Evolutionary conservation across 495 filamentous ascomycete species (phyloP), one percentile per base, ranked within the genome.

Genomic region (Penicillium chermesinum): DNA sequence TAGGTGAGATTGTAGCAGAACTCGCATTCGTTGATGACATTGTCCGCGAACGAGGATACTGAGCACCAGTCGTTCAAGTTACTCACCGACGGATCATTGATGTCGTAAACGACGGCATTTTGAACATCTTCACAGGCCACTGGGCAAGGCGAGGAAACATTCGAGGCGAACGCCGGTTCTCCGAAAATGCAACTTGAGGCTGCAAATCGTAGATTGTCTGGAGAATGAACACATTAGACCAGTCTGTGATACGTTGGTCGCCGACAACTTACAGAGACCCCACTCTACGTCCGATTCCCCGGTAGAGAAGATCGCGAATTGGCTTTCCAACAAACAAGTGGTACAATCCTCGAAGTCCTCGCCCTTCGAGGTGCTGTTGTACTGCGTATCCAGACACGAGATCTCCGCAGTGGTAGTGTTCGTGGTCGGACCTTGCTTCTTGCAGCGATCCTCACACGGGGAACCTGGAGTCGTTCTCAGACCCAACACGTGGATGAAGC

Each of bases 251-350:
- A 17, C 8, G 35, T 2, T 7, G 6, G 18, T 18, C 17, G 35
- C 22, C 10, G 44, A 21, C 38, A 18, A 64, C 78, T 59, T 70
- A 82, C 79, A 85, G 15, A 86, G 64, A 16, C 65, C 81, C 79
- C 78, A 84, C 55, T 75, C 66, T 0, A 81, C 59, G 56, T 86
- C 82, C 3, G 73, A 73, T 58, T 81, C 71, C 12, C 71, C 70
- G 0, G 68, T 71, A 0, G 40, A 35, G 0, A 63, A 52, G 60
- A 79, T 75, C 13, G 68, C 50, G 47, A 72, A 77, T 6, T 66
- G 65, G 46, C 81, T 85, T n/a, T 71, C 58, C 52, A 84, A 63
- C 42, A 80, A 59, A 49, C 83, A 86, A n/a, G 66, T 62, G 19
- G 84, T 44, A 44, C 83, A 86, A 7, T 69, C 62, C 53, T 83